These are phyloP conservation scores for Suillus subalutaceus DNA, from an alignment of 768 basidiomycete species.

Conservation along the genomic window DNA sequence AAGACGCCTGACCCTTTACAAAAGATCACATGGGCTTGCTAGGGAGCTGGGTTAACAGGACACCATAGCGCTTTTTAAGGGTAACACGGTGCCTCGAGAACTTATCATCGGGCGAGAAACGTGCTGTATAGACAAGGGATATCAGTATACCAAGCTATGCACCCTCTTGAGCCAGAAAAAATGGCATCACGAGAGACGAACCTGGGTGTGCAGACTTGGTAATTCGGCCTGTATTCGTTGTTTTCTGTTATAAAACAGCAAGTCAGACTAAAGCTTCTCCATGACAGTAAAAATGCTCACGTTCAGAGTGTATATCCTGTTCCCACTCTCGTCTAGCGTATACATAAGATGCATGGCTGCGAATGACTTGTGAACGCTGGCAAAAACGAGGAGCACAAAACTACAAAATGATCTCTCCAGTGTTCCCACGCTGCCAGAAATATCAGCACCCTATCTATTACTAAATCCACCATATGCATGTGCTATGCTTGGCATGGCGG, in stretches of 20 bases:
- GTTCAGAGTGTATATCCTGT: conserved; percentile 91
- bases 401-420: background rate
- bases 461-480: background rate
- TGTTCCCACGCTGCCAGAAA: conserved; percentile 13
- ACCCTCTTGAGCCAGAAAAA: conserved; percentile 1
- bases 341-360: conserved; percentile 96
- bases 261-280: conserved; percentile 8
- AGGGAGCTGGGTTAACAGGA: conserved; percentile 89
- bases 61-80: conserved; percentile 89
- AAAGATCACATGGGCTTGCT: conserved; percentile 75
- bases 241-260: conserved; percentile 60
- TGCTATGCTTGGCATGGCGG: background rate
- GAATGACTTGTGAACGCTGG: conserved; percentile 4
- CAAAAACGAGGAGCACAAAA: background rate
- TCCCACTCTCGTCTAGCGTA: conserved; percentile 73
- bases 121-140: conserved; percentile 54
- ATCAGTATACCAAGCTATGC: background rate
- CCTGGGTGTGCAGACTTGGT: conserved; percentile 98
- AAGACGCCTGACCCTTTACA: background rate
- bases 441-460: conserved; percentile 7
- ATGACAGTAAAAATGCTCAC: conserved; percentile 44
- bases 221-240: conserved; percentile 75
- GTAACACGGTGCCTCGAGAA: conserved; percentile 97
- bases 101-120: conserved; percentile 99
- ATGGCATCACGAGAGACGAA: conserved; percentile 37